Evolutionary conservation across 2,329 filamentous ascomycete genomes (phyloP).

Genomic region (Herpomyces periplanetae): DNA sequence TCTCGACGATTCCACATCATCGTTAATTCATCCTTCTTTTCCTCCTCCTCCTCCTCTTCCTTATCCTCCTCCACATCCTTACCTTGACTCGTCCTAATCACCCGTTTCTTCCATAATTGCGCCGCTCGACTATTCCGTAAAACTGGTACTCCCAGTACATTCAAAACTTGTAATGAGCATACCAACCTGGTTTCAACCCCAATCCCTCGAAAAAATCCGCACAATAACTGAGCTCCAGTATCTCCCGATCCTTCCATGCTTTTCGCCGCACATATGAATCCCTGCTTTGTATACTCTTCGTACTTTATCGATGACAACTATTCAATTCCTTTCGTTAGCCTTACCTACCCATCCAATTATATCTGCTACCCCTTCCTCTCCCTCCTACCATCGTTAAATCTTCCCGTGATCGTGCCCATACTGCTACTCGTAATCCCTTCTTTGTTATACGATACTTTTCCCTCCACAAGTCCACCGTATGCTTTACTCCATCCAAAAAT

Average conservation of each 20-base stretch:
- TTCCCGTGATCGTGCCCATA: slow-evolving; percentile 30
- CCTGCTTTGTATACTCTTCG: not conserved
- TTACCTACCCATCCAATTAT: slow-evolving; percentile 1
- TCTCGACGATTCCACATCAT: too few relatives aligned
- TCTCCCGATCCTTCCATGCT: slow-evolving; percentile 45
- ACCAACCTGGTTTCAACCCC: slow-evolving; percentile 47
- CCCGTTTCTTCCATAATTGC: slow-evolving; percentile 3
- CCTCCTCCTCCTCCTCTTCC: too few relatives aligned
- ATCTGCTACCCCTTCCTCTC: slow-evolving; percentile 4
- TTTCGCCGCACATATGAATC: slow-evolving; percentile 14
- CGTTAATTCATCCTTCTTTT: too few relatives aligned
- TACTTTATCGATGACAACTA: slow-evolving; percentile 1
- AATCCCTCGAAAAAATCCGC: slow-evolving; percentile 41
- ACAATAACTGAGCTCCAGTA: slow-evolving; percentile 59
- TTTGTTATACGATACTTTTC: slow-evolving; percentile 28
- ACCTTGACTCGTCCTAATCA: too few relatives aligned
- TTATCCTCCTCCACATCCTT: slow-evolving; percentile 1
- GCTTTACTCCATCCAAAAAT: slow-evolving; percentile 35
- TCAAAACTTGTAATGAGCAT: slow-evolving; percentile 51
- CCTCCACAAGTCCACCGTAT: slow-evolving; percentile 24
- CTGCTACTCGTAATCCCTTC: slow-evolving; percentile 22
- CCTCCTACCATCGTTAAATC: slow-evolving; percentile 16
- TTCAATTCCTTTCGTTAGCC: not conserved
- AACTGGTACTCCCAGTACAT: slow-evolving; percentile 16
- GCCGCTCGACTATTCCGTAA: slow-evolving; percentile 9